Conservation (phyloP, 768 basidiomycete genomes). For the Suillus discolor region DNA sequence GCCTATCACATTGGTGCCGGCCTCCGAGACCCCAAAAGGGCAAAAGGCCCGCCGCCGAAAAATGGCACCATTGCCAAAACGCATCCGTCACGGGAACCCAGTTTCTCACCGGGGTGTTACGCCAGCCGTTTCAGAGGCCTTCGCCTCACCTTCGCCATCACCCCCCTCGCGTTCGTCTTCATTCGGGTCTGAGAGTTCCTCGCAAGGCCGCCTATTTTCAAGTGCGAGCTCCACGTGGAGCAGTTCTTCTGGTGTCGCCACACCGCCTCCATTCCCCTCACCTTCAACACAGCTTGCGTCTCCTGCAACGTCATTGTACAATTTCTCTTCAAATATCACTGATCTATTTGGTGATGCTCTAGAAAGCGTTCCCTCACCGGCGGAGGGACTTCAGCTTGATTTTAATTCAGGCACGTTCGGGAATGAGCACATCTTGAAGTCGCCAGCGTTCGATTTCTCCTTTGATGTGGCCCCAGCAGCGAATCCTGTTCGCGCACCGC, state of each 20-base stretch:
- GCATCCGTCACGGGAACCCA: slow-evolving; percentile 22
- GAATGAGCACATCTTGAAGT: background rate
- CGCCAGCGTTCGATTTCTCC: slow-evolving; percentile 3
- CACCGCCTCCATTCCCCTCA: slow-evolving; percentile 6
- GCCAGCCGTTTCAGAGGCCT: slow-evolving; percentile 14
- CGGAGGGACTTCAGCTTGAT: slow-evolving; percentile 10
- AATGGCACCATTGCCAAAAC: slow-evolving; percentile 27
- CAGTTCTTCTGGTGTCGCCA: background rate
- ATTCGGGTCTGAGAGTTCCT: background rate
- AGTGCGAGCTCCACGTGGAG: background rate
- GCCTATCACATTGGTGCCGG: slow-evolving; percentile 18
- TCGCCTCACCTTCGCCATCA: slow-evolving; percentile 2
- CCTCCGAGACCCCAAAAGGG: background rate
- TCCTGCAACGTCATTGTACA: slow-evolving; percentile 1
- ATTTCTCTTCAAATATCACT: slow-evolving; percentile 3
- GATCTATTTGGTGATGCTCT: slow-evolving; percentile 10
- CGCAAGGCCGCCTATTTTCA: slow-evolving; percentile 4
- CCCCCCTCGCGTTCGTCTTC: slow-evolving; percentile 8
- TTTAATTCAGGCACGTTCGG: slow-evolving; percentile 2
- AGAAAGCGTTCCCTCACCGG: background rate
- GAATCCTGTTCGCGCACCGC: background rate
- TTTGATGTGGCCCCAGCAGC: background rate
- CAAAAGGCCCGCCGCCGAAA: slow-evolving; percentile 15
- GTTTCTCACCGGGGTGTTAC: slow-evolving; percentile 16
- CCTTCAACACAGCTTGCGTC: background rate